Percentiles rank a stretch among this genome's conserved stretches.
Evolutionary conservation across 2,329 filamentous ascomycete species (phyloP).

Genomic region (Thelonectria blattea): DNA sequence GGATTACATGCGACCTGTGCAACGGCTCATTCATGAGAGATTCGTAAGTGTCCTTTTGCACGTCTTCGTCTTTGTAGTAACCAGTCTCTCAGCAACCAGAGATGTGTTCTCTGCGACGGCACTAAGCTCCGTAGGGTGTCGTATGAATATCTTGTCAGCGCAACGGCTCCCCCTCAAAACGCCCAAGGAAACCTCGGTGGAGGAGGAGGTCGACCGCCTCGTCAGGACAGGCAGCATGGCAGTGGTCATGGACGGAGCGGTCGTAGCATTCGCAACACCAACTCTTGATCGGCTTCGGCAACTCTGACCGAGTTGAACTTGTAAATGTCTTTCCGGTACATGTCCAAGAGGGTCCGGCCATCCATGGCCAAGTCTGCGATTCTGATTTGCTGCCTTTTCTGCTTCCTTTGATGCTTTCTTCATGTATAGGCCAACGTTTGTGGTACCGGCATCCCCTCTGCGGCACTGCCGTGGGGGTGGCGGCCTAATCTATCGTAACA

Average conservation of each 20-base stretch:
- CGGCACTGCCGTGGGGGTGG: neutral
- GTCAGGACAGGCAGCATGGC: conserved; percentile 21
- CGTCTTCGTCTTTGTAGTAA: neutral
- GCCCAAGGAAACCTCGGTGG: conserved; percentile 12
- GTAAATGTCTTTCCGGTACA: conserved; percentile 32
- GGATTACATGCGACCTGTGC: conserved; percentile 36
- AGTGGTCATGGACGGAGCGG: conserved; percentile 22
- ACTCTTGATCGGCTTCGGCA: conserved; percentile 11
- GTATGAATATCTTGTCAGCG: conserved; percentile 27
- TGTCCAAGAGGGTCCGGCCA: conserved; percentile 25
- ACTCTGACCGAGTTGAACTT: conserved; percentile 4
- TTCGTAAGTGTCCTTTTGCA: conserved; percentile 20
- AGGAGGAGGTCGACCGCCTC: conserved; percentile 20
- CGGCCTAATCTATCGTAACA: neutral
- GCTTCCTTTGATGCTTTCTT: neutral
- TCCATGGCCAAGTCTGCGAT: conserved; percentile 24
- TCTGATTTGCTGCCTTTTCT: conserved; percentile 4
- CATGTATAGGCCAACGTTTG: neutral
- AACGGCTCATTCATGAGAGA: conserved; percentile 32
- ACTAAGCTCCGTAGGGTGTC: conserved; percentile 34
- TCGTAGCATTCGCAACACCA: conserved; percentile 22
- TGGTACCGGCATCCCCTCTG: neutral
- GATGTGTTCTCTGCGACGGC: conserved; percentile 33
- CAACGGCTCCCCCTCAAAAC: conserved; percentile 13
- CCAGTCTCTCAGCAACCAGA: conserved; percentile 8